Conservation (phyloP, 2,329 filamentous ascomycete genomes). For the Cladophialophora exuberans region DNA sequence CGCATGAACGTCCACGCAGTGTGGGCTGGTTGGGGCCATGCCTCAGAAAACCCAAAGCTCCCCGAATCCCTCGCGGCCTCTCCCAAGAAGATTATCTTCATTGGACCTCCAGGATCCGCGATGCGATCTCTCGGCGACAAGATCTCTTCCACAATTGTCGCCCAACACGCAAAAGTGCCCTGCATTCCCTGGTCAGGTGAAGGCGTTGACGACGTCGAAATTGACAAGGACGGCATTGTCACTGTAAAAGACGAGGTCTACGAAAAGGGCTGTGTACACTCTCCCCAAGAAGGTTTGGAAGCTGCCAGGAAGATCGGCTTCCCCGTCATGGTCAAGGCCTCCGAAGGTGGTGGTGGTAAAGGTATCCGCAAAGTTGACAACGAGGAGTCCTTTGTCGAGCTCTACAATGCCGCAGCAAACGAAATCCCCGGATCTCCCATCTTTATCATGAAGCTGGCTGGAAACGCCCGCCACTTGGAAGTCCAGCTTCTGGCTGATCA, state of each 20-base stretch:
- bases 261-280: constrained; percentile 85
- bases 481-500: constrained; percentile 97
- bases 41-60: constrained; percentile 96
- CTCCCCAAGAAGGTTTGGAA: constrained; percentile 84
- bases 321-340: constrained; percentile 99
- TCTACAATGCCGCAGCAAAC: constrained; percentile 95
- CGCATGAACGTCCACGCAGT: constrained; percentile 98
- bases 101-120: constrained; percentile 93
- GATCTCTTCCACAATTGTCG: constrained; percentile 98
- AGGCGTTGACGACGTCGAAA: constrained; percentile 77
- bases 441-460: constrained; percentile 99
- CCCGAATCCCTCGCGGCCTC: constrained; percentile 95
- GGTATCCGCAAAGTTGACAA: constrained; percentile 93
- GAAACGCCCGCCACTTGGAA: constrained; percentile 94
- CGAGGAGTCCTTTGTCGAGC: constrained; percentile 79
- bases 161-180: constrained; percentile 92
- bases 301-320: constrained; percentile 92
- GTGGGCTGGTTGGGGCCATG: constrained; percentile 99
- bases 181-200: constrained; percentile 99
- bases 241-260: constrained; percentile 88
- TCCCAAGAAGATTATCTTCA: constrained; percentile 98
- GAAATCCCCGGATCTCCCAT: constrained; percentile 99
- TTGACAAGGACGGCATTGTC: constrained; percentile 84
- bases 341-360: constrained; percentile 97
- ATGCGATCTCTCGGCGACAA: constrained; percentile 99